Conservation (phyloP, 495 filamentous ascomycete genomes). For the Aspergillus bridgeri region DNA sequence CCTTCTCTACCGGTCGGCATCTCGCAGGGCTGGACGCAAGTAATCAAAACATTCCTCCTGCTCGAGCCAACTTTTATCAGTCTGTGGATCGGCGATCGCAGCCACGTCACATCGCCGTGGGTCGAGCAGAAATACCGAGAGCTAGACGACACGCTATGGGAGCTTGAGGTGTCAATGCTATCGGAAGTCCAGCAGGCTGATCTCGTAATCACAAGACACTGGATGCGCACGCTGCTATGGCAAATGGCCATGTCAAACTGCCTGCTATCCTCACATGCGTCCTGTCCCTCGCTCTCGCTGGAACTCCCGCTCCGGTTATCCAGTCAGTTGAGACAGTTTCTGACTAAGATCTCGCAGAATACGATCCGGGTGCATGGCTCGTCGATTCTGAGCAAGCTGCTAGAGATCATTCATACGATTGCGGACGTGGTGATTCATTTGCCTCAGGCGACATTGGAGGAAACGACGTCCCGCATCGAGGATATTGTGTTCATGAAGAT, state of each 20-base stretch:
- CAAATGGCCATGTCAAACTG: conserved; percentile 50
- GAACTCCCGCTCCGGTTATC: conserved; percentile 52
- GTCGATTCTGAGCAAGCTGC: conserved; percentile 54
- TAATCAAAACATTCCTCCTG: conserved; percentile 24
- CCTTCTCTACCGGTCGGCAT: conserved; percentile 12
- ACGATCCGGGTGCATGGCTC: conserved; percentile 54
- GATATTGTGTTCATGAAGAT: conserved; percentile 31
- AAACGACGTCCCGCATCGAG: conserved; percentile 26
- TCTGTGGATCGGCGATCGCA: conserved; percentile 26
- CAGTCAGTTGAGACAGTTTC: conserved; percentile 42
- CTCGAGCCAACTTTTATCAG: conserved; percentile 23
- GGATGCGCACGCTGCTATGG: conserved; percentile 53
- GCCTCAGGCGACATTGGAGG: conserved; percentile 21
- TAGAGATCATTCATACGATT: conserved; percentile 55
- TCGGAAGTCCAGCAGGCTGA: conserved; percentile 49
- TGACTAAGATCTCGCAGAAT: conserved; percentile 41
- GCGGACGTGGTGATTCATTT: conserved; percentile 47
- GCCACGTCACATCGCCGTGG: conserved; percentile 23
- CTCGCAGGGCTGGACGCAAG: conserved; percentile 21
- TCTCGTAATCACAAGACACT: conserved; percentile 52
- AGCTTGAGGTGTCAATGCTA: conserved; percentile 27
- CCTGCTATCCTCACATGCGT: conserved; percentile 36
- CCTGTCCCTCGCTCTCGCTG: conserved; percentile 43
- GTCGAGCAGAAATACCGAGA: conserved; percentile 27
- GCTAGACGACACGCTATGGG: conserved; percentile 25